These are phyloP conservation scores for Aspergillus baeticus DNA, from an alignment of 495 filamentous ascomycete species.

Conservation along the genomic window DNA sequence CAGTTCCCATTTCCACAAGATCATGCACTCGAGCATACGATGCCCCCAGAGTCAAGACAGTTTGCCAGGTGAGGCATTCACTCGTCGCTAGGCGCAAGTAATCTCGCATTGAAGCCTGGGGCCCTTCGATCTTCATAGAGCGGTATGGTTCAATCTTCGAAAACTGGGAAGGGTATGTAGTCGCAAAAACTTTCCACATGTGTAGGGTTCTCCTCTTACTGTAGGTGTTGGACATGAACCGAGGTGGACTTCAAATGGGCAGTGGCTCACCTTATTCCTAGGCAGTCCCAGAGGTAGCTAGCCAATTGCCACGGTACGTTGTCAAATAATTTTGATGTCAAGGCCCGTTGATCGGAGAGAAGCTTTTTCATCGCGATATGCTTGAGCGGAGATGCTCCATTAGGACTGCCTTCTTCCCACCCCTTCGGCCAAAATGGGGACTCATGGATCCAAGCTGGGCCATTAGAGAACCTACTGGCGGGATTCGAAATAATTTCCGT, in stretches of 20 bases:
- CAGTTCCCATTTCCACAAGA: slow-evolving; percentile 31
- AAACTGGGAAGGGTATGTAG: slow-evolving; percentile 35
- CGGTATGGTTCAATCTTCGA: slow-evolving; percentile 20
- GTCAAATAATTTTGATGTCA: slow-evolving; percentile 28
- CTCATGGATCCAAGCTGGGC: slow-evolving; percentile 39
- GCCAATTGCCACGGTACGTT: slow-evolving; percentile 40
- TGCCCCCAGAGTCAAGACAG: slow-evolving; percentile 28
- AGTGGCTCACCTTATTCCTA: slow-evolving; percentile 28
- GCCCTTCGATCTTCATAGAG: slow-evolving; percentile 21
- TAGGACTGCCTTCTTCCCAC: slow-evolving; percentile 22
- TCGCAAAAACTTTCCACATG: slow-evolving; percentile 45
- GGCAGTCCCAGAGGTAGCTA: slow-evolving; percentile 37
- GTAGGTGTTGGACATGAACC: not conserved
- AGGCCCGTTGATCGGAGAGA: slow-evolving; percentile 31
- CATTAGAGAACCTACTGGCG: slow-evolving; percentile 6
- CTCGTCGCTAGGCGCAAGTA: slow-evolving; percentile 37
- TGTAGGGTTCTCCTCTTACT: slow-evolving; percentile 39
- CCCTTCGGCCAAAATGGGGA: slow-evolving; percentile 31
- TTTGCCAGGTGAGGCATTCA: slow-evolving; percentile 28
- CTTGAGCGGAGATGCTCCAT: slow-evolving; percentile 31
- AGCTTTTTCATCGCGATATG: slow-evolving; percentile 30
- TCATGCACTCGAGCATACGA: slow-evolving; percentile 29
- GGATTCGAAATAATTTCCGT: slow-evolving; percentile 5
- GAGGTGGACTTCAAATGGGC: slow-evolving; percentile 2
- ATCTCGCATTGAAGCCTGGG: slow-evolving; percentile 24